Evolutionary conservation across 441 rosid genomes (phyloP).

Genomic region (Daphne laureola): DNA sequence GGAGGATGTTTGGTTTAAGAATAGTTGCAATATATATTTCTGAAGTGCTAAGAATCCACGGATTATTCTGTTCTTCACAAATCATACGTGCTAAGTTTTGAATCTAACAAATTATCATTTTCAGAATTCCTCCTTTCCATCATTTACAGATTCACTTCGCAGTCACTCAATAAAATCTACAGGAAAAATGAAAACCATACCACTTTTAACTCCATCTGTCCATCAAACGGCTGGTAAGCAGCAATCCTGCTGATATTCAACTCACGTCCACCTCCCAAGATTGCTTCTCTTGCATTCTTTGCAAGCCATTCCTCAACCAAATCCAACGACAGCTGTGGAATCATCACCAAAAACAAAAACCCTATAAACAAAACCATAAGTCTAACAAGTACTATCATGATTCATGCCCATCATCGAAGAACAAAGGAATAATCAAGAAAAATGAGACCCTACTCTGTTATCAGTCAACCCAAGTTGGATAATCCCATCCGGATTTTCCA

Average conservation of each 20-base stretch:
- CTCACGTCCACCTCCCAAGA: conserved; percentile 25
- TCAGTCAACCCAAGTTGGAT: conserved; percentile 71
- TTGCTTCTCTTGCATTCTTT: conserved; percentile 34
- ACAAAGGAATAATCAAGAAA: conserved; percentile 1
- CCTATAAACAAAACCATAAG: background rate
- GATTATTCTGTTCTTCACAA: too few species aligned
- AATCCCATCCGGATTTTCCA: conserved; percentile 59
- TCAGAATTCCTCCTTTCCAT: too few species aligned
- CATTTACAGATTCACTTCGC: too few species aligned
- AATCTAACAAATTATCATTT: too few species aligned
- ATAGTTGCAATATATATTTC: too few species aligned
- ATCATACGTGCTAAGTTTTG: too few species aligned
- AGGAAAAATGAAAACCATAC: conserved; percentile 20
- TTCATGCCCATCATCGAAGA: background rate
- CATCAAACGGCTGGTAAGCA: conserved; percentile 59
- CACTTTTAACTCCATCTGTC: conserved; percentile 68
- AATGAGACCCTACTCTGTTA: conserved; percentile 35
- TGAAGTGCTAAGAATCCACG: too few species aligned
- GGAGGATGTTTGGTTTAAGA: too few species aligned
- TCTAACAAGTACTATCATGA: background rate
- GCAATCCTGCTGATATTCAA: conserved; percentile 51
- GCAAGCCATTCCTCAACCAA: conserved; percentile 56
- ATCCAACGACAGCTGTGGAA: conserved; percentile 49
- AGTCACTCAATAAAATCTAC: too few species aligned
- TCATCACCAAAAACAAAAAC: background rate